Conservation (phyloP, 129 eudicot genomes). For the Arctium lappa region DNA sequence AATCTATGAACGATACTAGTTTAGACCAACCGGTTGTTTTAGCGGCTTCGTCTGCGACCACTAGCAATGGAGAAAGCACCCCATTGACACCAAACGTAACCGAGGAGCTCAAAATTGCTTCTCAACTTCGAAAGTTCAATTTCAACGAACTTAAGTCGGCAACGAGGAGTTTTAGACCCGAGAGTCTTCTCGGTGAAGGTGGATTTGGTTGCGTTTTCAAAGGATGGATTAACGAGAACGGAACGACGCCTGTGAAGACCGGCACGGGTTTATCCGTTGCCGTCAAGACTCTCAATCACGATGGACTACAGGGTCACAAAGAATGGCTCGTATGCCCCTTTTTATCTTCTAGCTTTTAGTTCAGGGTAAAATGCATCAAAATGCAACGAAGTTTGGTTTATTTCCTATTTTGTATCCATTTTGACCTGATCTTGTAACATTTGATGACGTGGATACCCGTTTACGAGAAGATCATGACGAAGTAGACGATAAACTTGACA, state of each 20-base stretch:
- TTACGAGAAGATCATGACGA: too few relatives aligned
- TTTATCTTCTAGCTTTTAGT: background rate
- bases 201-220: slow-evolving; percentile 97
- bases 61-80: slow-evolving; percentile 69
- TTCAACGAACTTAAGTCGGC: slow-evolving; percentile 79
- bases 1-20: slow-evolving; percentile 45
- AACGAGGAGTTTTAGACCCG: slow-evolving; percentile 87
- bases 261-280: slow-evolving; percentile 96
- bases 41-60: slow-evolving; percentile 60
- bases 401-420: background rate
- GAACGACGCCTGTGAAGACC: slow-evolving; percentile 64
- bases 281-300: slow-evolving; percentile 89
- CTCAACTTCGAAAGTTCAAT: slow-evolving; percentile 80
- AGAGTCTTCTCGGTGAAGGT: slow-evolving; percentile 89
- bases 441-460: background rate
- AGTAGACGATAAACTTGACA: background rate
- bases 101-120: slow-evolving; percentile 75
- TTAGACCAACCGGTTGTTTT: slow-evolving; percentile 71
- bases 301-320: slow-evolving; percentile 97
- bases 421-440: background rate
- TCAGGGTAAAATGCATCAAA: background rate
- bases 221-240: slow-evolving; percentile 85
- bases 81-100: slow-evolving; percentile 66
- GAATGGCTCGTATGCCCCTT: slow-evolving; percentile 79
- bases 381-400: background rate